Conservation (phyloP, 768 basidiomycete genomes). For the Butyriboletus loyo region DNA sequence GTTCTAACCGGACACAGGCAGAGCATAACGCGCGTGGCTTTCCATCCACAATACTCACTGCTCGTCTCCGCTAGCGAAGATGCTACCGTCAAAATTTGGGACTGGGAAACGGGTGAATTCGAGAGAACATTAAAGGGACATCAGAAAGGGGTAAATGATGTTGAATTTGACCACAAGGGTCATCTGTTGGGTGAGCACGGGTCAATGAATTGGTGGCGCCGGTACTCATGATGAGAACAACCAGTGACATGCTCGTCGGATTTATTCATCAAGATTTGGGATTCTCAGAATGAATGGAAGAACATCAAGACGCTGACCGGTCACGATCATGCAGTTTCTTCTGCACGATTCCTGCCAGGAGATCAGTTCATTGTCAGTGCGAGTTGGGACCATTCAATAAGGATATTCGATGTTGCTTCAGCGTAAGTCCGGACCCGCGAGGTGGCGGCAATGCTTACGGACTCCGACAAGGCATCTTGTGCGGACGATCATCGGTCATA, state of each 20-base stretch:
- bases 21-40: conserved; percentile 74
- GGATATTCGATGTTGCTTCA: conserved; percentile 83
- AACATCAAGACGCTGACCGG: conserved; percentile 84
- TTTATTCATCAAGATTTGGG: conserved; percentile 91
- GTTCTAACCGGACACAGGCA: conserved; percentile 73
- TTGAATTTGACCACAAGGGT: conserved; percentile 87
- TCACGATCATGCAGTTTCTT: conserved; percentile 89
- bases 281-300: conserved; percentile 86
- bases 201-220: not conserved
- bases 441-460: conserved; percentile 7
- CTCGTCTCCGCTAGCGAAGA: conserved; percentile 88
- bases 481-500: conserved; percentile 72
- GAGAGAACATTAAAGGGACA: conserved; percentile 91
- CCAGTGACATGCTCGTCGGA: conserved; percentile 71
- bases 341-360: conserved; percentile 79
- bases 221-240: conserved; percentile 2
- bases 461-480: conserved; percentile 56
- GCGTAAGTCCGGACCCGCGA: conserved; percentile 50
- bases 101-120: conserved; percentile 94
- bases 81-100: conserved; percentile 90
- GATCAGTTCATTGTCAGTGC: conserved; percentile 84
- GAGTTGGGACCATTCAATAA: conserved; percentile 82
- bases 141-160: conserved; percentile 83
- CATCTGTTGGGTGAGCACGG: conserved; percentile 62
- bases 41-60: conserved; percentile 82